phyloP scores from a whole-genome alignment of 495 filamentous ascomycete genomes.

The Podospora appendiculata region DNA sequence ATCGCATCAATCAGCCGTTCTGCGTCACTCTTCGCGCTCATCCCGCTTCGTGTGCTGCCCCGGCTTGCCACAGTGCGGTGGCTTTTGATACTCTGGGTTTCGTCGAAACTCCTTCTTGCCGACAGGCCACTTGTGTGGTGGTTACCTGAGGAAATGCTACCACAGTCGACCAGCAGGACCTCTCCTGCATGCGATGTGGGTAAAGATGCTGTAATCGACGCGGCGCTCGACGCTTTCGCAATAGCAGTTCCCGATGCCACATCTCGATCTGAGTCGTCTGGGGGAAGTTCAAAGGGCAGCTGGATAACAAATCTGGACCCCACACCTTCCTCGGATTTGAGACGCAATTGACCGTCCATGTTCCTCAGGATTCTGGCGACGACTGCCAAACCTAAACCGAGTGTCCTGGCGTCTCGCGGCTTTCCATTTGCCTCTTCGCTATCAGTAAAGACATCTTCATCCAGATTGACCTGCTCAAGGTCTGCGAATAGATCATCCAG shows the following conservation, averaged over 20 bases:
- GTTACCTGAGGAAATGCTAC: conserved; percentile 16
- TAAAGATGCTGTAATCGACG: conserved; percentile 20
- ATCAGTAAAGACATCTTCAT: conserved; percentile 25
- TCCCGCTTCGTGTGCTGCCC: conserved; percentile 37
- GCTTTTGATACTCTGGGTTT: conserved; percentile 40
- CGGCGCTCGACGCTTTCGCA: conserved; percentile 8
- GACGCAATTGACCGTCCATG: conserved; percentile 80
- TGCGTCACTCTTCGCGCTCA: conserved; percentile 58
- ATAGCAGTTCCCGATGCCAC: not conserved
- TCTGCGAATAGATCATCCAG: conserved; percentile 77
- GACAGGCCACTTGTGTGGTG: conserved; percentile 6
- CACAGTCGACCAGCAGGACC: conserved; percentile 48
- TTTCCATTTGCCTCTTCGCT: conserved; percentile 24
- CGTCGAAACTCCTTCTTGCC: conserved; percentile 29
- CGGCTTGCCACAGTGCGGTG: conserved; percentile 45
- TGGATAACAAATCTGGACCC: conserved; percentile 77
- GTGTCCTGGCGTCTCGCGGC: conserved; percentile 23
- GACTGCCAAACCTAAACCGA: conserved; percentile 81
- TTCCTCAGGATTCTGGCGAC: conserved; percentile 81
- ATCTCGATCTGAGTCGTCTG: conserved; percentile 27
- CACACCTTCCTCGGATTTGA: conserved; percentile 81
- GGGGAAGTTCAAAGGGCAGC: conserved; percentile 58
- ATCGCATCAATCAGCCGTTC: conserved; percentile 72
- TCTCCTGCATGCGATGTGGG: conserved; percentile 38
- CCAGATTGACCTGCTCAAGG: conserved; percentile 72